phyloP scores from a whole-genome alignment of 2,329 filamentous ascomycete species.

The Neophaeococcomyces mojaviensis region DNA sequence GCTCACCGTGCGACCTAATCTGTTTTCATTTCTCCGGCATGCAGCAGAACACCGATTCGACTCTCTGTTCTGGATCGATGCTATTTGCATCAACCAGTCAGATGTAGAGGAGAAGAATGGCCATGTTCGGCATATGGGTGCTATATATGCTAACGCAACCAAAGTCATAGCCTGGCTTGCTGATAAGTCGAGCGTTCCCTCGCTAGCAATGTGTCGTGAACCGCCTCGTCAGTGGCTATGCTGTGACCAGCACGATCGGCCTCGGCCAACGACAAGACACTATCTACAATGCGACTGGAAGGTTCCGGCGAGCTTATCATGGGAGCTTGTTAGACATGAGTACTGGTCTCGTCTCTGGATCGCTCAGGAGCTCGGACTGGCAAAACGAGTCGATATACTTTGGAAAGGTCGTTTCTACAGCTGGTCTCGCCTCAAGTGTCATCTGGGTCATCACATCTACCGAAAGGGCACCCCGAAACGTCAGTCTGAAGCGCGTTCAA shows the following conservation, averaged over 20 bases:
- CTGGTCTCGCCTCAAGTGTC: not conserved
- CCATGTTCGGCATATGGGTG: constrained; percentile 5
- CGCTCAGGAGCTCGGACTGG: constrained; percentile 3
- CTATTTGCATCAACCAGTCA: constrained; percentile 11
- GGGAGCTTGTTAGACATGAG: constrained; percentile 1
- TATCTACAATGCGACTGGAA: not conserved
- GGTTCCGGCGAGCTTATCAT: not conserved
- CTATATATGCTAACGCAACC: constrained; percentile 2
- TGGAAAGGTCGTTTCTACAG: constrained; percentile 1
- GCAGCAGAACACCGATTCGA: not conserved
- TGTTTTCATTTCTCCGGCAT: not conserved
- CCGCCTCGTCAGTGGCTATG: not conserved
- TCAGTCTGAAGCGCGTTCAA: not conserved
- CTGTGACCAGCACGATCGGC: not conserved
- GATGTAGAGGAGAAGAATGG: constrained; percentile 7
- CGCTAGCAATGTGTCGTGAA: not conserved
- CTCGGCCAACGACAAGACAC: not conserved
- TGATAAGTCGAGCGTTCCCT: no score
- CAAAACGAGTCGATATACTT: not conserved
- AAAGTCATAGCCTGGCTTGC: constrained; percentile 4
- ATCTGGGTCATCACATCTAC: not conserved
- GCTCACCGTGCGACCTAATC: not conserved
- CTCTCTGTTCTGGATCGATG: constrained; percentile 10
- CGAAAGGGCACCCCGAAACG: not conserved
- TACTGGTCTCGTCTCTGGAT: constrained; percentile 7